Conservation (phyloP, 2,329 filamentous ascomycete genomes). For the Hymenoscyphus infarciens region DNA sequence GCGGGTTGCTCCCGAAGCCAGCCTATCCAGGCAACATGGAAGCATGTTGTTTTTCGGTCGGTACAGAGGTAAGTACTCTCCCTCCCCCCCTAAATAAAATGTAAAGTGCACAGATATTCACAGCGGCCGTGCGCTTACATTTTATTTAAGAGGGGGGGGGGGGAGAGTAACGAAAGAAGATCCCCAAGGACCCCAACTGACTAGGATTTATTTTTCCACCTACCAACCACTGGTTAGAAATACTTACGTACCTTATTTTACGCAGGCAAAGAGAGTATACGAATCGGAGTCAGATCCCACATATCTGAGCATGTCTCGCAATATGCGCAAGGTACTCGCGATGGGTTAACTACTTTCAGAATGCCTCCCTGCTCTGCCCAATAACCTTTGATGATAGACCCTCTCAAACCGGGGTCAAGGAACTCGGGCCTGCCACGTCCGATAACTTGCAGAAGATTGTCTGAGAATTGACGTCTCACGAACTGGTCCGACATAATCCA, state of each 20-base stretch:
- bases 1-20: constrained; percentile 8
- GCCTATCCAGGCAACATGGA: constrained; percentile 3
- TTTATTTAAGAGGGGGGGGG: no score
- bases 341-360: neutral
- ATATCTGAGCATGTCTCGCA: neutral
- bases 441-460: constrained; percentile 11
- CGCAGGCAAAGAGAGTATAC: neutral
- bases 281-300: neutral
- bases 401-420: neutral
- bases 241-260: neutral
- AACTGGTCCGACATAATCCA: constrained; percentile 5
- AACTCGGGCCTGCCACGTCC: constrained; percentile 2
- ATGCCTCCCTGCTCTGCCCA: neutral
- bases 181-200: neutral
- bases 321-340: neutral
- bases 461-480: constrained; percentile 13
- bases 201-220: neutral
- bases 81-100: no score
- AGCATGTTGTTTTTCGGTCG: neutral
- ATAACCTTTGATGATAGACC: neutral
- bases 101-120: no score
- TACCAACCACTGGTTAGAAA: neutral
- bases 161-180: constrained; percentile 3
- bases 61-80: no score
- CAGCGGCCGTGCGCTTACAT: no score